A percentile compares a stretch with the other conserved stretches of the same genome.
phyloP scores from a whole-genome alignment of 2,329 filamentous ascomycete genomes.

The Xylariaceae sp. region DNA sequence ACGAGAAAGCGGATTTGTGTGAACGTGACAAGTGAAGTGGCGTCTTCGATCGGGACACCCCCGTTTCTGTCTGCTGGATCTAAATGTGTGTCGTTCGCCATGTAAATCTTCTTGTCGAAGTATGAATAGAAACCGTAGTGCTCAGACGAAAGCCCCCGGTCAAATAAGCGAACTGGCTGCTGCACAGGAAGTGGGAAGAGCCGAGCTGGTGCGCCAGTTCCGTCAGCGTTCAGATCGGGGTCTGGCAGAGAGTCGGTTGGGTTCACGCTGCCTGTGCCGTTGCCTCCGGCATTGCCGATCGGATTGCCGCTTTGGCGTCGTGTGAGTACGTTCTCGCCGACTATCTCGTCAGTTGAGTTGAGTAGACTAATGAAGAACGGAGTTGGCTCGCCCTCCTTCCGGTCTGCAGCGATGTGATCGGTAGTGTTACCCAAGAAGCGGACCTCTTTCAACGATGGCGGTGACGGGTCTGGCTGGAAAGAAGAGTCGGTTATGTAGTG shows the following conservation, averaged over 20 bases:
- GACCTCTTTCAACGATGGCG: slow-evolving; percentile 67
- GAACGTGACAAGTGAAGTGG: slow-evolving; percentile 57
- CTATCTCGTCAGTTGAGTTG: slow-evolving; percentile 23
- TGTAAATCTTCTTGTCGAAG: slow-evolving; percentile 83
- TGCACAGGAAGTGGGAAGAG: slow-evolving; percentile 68
- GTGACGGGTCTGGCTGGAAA: slow-evolving; percentile 52
- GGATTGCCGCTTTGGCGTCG: slow-evolving; percentile 30
- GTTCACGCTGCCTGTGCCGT: slow-evolving; percentile 38
- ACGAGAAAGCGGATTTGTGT: slow-evolving; percentile 61
- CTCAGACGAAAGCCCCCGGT: slow-evolving; percentile 75
- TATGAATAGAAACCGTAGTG: slow-evolving; percentile 95
- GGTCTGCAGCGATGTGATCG: slow-evolving; percentile 62
- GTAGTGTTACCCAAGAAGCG: slow-evolving; percentile 83
- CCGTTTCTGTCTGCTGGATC: slow-evolving; percentile 51
- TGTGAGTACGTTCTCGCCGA: slow-evolving; percentile 29
- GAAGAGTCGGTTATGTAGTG: slow-evolving; percentile 25
- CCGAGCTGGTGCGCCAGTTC: slow-evolving; percentile 68
- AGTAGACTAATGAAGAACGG: slow-evolving; percentile 76
- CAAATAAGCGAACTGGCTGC: slow-evolving; percentile 82
- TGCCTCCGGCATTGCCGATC: slow-evolving; percentile 18
- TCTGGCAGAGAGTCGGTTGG: slow-evolving; percentile 58
- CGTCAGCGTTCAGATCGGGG: slow-evolving; percentile 63
- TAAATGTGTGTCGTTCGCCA: slow-evolving; percentile 41
- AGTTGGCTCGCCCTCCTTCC: slow-evolving; percentile 80
- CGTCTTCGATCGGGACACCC: slow-evolving; percentile 52